Evolutionary conservation across 1,139 yeast genomes (phyloP), one percentile per base, ranked within the genome.

Genomic region (Pichia sp.): DNA sequence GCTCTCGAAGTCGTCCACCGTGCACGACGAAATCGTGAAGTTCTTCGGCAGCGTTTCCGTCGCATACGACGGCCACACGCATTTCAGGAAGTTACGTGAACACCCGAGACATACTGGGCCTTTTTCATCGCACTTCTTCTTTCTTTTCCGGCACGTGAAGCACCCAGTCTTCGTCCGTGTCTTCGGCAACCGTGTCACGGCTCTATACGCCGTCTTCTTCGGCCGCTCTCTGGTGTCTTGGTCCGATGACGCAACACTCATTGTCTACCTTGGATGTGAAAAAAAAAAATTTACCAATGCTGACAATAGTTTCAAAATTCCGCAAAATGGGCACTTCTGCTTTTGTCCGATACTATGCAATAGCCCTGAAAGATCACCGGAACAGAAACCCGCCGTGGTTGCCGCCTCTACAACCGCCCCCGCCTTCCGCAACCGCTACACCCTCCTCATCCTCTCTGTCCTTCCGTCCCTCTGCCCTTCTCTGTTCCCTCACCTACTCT

Each of bases 121-220:
- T 1, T 47, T 56, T 60, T 77, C 81, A 61, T 77, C 77, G 63
- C 82, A 78, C 66, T 77, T 78, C 73, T 77, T 77, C 71, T 76
- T 77, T 54, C 81, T 68, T 55, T 72, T 72, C 40, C 81, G 69
- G 58, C 82, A 77, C 23, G 78, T 73, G 57, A 76, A 71, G 55
- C 81, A 77, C 5, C 80, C 81, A 0, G 74, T 68, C 58, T 71
- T 70, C 2, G 79, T 70, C 52, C 79, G 61, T 10, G 65, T 66
- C 51, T 61, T 64, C 2, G 67, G 63, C 23, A 59, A 49, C 34
- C 60, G 57, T 2, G 52, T 54, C 19, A 46, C 32, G 11, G 57
- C 51, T 31, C 55, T 58, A 10, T 34, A 15, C 5, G 50, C 29
- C 8, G 13, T 3, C 44, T 31, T 45, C 51, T 43, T 51, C 13